Percentiles rank a stretch among this genome's conserved stretches.
Evolutionary conservation across 1,284 basidiomycete species (phyloP).

Genomic region (Erythrobasidium hasegawianum): DNA sequence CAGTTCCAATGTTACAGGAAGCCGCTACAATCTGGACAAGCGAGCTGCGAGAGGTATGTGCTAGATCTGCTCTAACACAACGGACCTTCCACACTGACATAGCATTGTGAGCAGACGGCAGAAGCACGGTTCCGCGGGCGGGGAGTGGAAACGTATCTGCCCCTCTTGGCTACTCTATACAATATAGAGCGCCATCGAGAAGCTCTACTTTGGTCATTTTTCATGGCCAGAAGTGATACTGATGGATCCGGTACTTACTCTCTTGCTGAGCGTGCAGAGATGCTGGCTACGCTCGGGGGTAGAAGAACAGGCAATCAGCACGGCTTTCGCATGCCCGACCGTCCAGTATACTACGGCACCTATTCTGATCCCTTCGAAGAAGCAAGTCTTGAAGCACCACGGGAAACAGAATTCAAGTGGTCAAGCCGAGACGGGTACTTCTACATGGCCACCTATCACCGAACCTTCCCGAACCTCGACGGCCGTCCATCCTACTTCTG

Average conservation of each 20-base stretch:
- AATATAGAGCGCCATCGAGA: constrained; percentile 16
- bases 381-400: not conserved
- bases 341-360: not conserved
- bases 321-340: not conserved
- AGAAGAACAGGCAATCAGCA: constrained; percentile 1
- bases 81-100: not conserved
- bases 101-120: not conserved
- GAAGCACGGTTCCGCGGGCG: constrained; percentile 22
- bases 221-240: constrained; percentile 10
- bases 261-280: constrained; percentile 3
- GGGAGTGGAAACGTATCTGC: not conserved
- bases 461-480: not conserved
- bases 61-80: too few relatives aligned
- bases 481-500: not conserved
- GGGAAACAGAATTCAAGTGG: constrained; percentile 8
- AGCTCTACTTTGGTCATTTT: constrained; percentile 30
- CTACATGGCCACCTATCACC: constrained; percentile 4
- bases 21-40: constrained; percentile 6
- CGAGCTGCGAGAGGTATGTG: constrained; percentile 11
- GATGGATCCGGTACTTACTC: constrained; percentile 21
- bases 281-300: not conserved
- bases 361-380: constrained; percentile 2
- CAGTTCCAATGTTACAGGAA: not conserved
- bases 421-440: constrained; percentile 10
- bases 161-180: constrained; percentile 19